Evolutionary conservation across 2,329 filamentous ascomycete species (phyloP).

Genomic region (Sclerotinia glacialis): DNA sequence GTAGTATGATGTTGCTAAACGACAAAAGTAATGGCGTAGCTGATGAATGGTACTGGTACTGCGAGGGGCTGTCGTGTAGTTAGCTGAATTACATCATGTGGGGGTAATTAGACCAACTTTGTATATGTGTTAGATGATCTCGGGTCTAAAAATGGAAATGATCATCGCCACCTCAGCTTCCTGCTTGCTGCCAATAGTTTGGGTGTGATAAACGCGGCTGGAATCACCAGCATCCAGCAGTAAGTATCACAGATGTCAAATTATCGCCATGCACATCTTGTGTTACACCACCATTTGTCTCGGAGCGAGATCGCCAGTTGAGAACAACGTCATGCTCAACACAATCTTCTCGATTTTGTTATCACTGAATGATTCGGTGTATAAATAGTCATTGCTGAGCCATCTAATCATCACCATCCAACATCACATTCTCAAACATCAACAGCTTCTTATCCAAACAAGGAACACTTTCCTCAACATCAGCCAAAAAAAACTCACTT

Average conservation of each 20-base stretch:
- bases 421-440: background rate
- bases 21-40: background rate
- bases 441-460: background rate
- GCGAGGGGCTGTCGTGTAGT: background rate
- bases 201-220: background rate
- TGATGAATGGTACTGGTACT: background rate
- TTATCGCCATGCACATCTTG: background rate
- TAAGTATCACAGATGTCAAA: background rate
- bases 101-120: background rate
- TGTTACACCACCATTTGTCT: too few relatives aligned
- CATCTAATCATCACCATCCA: background rate
- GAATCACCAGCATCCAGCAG: background rate
- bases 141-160: background rate
- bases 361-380: background rate
- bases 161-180: background rate
- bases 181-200: background rate
- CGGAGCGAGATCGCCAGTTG: background rate
- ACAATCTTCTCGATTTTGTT: background rate
- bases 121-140: background rate
- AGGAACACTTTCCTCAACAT: background rate
- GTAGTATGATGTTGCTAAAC: background rate
- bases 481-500: too few relatives aligned
- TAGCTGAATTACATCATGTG: background rate
- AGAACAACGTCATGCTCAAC: background rate
- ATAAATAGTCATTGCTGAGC: background rate